Evolutionary conservation across 179 eudicot genomes (phyloP).

Genomic region (Nepenthes alata): DNA sequence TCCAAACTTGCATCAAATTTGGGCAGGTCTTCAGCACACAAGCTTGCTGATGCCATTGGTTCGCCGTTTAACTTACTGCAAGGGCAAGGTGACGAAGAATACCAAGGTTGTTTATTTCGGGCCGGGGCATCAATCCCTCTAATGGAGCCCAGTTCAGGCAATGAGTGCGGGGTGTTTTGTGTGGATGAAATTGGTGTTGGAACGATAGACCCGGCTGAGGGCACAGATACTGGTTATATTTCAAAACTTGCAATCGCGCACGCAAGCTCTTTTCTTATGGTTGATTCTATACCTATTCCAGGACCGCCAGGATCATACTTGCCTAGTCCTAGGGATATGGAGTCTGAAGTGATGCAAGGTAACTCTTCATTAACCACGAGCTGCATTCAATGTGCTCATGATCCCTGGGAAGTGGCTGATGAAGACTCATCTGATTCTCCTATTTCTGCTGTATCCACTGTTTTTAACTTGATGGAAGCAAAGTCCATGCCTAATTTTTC

Average conservation of each 20-base stretch:
- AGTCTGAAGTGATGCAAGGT: slow-evolving; percentile 55
- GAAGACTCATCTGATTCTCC: slow-evolving; percentile 45
- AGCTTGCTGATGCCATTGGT: slow-evolving; percentile 11
- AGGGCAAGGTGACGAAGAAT: slow-evolving; percentile 5
- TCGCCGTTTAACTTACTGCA: slow-evolving; percentile 7
- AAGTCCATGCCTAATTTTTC: slow-evolving; percentile 17
- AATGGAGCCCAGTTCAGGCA: slow-evolving; percentile 13
- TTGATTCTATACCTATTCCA: slow-evolving; percentile 75
- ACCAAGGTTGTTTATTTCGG: slow-evolving; percentile 15
- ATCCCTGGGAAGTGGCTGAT: slow-evolving; percentile 28
- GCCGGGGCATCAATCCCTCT: slow-evolving; percentile 6
- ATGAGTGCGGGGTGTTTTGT: slow-evolving; percentile 22
- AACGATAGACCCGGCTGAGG: slow-evolving; percentile 10
- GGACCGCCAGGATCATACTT: slow-evolving; percentile 92
- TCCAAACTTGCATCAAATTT: slow-evolving; percentile 9
- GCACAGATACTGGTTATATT: slow-evolving; percentile 18
- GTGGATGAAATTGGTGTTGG: slow-evolving; percentile 21
- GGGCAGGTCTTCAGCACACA: neutral
- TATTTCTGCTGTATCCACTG: slow-evolving; percentile 38
- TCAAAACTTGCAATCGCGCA: slow-evolving; percentile 7
- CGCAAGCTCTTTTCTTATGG: slow-evolving; percentile 29
- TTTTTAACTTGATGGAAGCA: slow-evolving; percentile 32
- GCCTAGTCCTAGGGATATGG: slow-evolving; percentile 67
- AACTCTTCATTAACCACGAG: slow-evolving; percentile 44
- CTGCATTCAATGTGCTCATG: slow-evolving; percentile 31